Percentiles rank a stretch among this genome's conserved stretches.
Conservation (phyloP, 768 basidiomycete genomes). For the Termitomyces sp. region DNA sequence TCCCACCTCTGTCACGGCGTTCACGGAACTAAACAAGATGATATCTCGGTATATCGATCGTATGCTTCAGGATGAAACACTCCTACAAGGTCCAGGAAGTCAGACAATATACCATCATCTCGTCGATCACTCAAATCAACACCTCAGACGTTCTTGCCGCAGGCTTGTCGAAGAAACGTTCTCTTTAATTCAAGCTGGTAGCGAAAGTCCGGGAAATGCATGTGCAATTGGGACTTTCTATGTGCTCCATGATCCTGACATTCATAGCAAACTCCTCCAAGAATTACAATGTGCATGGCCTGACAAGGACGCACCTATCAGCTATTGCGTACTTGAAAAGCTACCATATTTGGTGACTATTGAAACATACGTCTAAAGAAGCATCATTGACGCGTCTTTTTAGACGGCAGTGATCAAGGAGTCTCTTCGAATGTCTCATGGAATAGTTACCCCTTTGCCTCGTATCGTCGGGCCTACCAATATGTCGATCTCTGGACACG, state of each 20-base stretch:
- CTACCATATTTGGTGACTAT: conserved; percentile 39
- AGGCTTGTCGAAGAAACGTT: conserved; percentile 28
- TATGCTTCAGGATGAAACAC: conserved; percentile 9
- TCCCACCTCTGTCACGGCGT: conserved; percentile 7
- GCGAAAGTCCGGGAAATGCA: conserved; percentile 33
- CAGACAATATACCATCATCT: conserved; percentile 19
- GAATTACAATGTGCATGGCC: conserved; percentile 35
- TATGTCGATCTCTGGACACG: conserved; percentile 26
- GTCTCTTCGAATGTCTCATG: conserved; percentile 37
- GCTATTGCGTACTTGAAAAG: conserved; percentile 28
- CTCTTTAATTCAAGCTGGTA: conserved; percentile 33
- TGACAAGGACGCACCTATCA: conserved; percentile 19
- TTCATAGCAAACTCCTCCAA: conserved; percentile 21
- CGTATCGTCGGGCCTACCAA: conserved; percentile 34
- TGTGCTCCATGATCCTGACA: conserved; percentile 24
- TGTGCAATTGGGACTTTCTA: conserved; percentile 34
- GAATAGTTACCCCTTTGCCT: conserved; percentile 35
- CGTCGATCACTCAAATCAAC: conserved; percentile 10
- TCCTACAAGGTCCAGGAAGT: conserved; percentile 9
- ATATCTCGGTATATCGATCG: conserved; percentile 13
- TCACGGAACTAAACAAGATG: conserved; percentile 6
- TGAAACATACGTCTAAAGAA: neutral
- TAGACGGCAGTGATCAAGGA: conserved; percentile 47
- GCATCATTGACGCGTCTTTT: neutral
- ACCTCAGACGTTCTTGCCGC: conserved; percentile 5